These are phyloP conservation scores for Leccinum angustisporum DNA, from an alignment of 1,284 basidiomycete genomes.

Conservation along the genomic window DNA sequence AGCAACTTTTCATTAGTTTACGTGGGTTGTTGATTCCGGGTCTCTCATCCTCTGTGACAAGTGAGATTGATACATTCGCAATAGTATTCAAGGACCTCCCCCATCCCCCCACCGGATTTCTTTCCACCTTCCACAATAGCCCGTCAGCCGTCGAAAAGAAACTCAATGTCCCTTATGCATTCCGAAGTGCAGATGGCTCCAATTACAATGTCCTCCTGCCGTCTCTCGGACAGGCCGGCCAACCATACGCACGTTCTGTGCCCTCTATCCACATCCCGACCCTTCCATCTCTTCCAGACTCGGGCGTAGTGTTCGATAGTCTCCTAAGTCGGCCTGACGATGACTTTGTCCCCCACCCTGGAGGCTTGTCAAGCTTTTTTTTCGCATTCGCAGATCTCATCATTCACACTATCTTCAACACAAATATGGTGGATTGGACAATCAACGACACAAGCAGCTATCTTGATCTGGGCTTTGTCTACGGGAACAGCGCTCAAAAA, in stretches of 20 bases:
- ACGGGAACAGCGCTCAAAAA: slow-evolving; percentile 57
- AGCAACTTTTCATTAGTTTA: slow-evolving; percentile 48
- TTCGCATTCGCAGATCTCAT: slow-evolving; percentile 79
- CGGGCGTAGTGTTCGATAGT: slow-evolving; percentile 70
- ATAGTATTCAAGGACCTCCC: slow-evolving; percentile 63
- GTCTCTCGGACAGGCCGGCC: slow-evolving; percentile 55
- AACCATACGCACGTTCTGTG: slow-evolving; percentile 74
- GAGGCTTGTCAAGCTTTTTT: slow-evolving; percentile 65
- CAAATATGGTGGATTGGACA: slow-evolving; percentile 49
- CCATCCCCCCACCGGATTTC: slow-evolving; percentile 59
- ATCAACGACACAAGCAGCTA: slow-evolving; percentile 75
- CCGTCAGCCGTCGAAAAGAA: not conserved
- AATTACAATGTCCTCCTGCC: slow-evolving; percentile 58
- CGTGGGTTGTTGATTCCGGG: slow-evolving; percentile 37
- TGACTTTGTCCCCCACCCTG: slow-evolving; percentile 52
- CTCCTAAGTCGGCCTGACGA: slow-evolving; percentile 55
- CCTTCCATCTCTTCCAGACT: slow-evolving; percentile 56
- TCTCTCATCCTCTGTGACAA: not conserved
- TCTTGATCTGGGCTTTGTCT: slow-evolving; percentile 75
- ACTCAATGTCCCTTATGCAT: slow-evolving; percentile 42
- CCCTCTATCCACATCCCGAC: slow-evolving; percentile 49
- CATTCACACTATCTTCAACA: slow-evolving; percentile 75
- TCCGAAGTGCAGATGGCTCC: slow-evolving; percentile 56
- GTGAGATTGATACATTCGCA: not conserved
- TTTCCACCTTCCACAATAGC: slow-evolving; percentile 31